phyloP scores from a whole-genome alignment of 2,329 filamentous ascomycete genomes.

The Coccinonectria pachysandricola region DNA sequence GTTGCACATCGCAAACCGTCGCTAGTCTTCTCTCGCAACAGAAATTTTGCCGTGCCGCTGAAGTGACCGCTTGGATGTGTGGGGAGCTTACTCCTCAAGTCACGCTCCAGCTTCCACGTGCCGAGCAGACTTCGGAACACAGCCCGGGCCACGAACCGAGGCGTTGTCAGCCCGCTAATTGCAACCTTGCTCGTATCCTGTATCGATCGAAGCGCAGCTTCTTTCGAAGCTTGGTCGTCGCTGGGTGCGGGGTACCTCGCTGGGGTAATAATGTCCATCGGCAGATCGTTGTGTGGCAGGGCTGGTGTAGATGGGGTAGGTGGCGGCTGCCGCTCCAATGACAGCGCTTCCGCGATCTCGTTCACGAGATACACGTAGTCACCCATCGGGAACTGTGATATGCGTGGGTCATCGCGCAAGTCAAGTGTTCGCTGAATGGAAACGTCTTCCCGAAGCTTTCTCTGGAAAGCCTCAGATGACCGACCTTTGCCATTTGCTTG shows the following conservation, averaged over 20 bases:
- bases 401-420: slow-evolving; percentile 41
- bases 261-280: slow-evolving; percentile 46
- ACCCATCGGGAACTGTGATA: slow-evolving; percentile 70
- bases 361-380: slow-evolving; percentile 72
- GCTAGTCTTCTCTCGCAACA: slow-evolving; percentile 47
- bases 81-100: slow-evolving; percentile 41
- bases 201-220: slow-evolving; percentile 33
- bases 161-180: slow-evolving; percentile 30
- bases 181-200: slow-evolving; percentile 34
- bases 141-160: slow-evolving; percentile 50
- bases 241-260: slow-evolving; percentile 37
- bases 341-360: slow-evolving; percentile 51
- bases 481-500: slow-evolving; percentile 3
- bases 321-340: slow-evolving; percentile 34
- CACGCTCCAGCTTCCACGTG: slow-evolving; percentile 53
- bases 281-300: slow-evolving; percentile 30
- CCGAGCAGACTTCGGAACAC: slow-evolving; percentile 64
- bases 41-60: slow-evolving; percentile 53
- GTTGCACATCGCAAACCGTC: slow-evolving; percentile 34
- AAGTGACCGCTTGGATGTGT: slow-evolving; percentile 56
- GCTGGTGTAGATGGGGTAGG: slow-evolving; percentile 12
- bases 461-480: slow-evolving; percentile 20
- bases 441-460: slow-evolving; percentile 33
- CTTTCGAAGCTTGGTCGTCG: slow-evolving; percentile 26
- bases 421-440: slow-evolving; percentile 35